These are phyloP conservation scores for Aspergillus sp. DNA, from an alignment of 2,329 filamentous ascomycete species.

Conservation along the genomic window DNA sequence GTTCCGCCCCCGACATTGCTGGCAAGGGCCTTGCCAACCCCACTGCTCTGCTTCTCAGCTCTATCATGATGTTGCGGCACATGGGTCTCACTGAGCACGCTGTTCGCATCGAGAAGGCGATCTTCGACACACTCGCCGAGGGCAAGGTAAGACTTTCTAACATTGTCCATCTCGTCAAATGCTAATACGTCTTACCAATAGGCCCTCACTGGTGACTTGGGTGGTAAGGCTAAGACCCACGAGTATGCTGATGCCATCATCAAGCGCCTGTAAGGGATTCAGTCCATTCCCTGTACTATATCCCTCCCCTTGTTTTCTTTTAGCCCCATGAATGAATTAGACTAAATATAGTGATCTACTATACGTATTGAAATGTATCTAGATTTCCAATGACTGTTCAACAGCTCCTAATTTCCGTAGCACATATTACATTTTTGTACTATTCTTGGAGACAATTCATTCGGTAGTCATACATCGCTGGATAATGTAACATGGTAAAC, in stretches of 20 bases:
- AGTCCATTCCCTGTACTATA: constrained; percentile 37
- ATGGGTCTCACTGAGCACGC: constrained; percentile 89
- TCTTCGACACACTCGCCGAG: constrained; percentile 92
- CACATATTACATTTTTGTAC: not conserved
- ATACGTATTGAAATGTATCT: constrained; percentile 35
- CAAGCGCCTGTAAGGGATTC: constrained; percentile 52
- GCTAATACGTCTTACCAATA: constrained; percentile 28
- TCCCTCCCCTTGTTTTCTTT: constrained; percentile 30
- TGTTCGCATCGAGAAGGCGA: constrained; percentile 84
- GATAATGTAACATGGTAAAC: constrained; percentile 2
- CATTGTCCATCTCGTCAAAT: not conserved
- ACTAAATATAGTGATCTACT: constrained; percentile 38
- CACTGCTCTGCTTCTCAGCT: constrained; percentile 89
- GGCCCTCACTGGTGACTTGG: constrained; percentile 89
- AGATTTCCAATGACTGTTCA: constrained; percentile 19
- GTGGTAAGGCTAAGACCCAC: constrained; percentile 91
- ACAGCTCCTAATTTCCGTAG: not conserved
- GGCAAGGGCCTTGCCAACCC: constrained; percentile 97
- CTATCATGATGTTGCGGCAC: constrained; percentile 99
- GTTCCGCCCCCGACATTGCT: constrained; percentile 93
- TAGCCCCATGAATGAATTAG: constrained; percentile 39
- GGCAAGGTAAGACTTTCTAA: constrained; percentile 67
- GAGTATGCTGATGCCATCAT: constrained; percentile 96
- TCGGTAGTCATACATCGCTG: not conserved
- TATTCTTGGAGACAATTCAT: not conserved